Conservation (phyloP, 106 monocot genomes). For the Hemerocallis citrina region DNA sequence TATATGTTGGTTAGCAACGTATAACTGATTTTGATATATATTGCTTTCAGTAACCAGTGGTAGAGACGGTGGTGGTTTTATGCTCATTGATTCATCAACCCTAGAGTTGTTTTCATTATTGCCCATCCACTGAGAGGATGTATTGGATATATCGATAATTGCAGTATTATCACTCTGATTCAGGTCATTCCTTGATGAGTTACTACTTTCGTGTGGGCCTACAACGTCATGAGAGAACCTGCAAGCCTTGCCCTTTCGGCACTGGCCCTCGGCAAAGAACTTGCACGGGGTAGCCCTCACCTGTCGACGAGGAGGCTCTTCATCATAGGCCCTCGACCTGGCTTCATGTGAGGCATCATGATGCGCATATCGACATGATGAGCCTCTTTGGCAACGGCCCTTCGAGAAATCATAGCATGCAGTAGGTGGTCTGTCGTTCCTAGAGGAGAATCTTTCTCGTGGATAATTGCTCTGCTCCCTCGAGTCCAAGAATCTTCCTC, state of each 20-base stretch:
- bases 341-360: constrained; percentile 37
- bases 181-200: neutral
- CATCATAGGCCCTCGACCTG: constrained; percentile 22
- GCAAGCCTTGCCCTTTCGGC: constrained; percentile 58
- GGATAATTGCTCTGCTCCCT: constrained; percentile 16
- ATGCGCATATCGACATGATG: constrained; percentile 52
- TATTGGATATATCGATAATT: neutral
- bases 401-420: constrained; percentile 43
- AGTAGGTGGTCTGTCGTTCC: constrained; percentile 11
- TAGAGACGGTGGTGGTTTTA: constrained; percentile 1
- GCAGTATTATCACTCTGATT: constrained; percentile 7
- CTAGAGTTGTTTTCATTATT: neutral
- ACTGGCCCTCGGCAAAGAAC: constrained; percentile 64
- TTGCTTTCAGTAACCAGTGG: constrained; percentile 1
- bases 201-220: constrained; percentile 23
- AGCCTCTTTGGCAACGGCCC: constrained; percentile 65
- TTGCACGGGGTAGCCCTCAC: constrained; percentile 46
- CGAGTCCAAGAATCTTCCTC: constrained; percentile 12
- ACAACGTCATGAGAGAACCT: constrained; percentile 45
- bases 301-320: constrained; percentile 16
- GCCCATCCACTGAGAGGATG: constrained; percentile 8
- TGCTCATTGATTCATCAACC: constrained; percentile 2
- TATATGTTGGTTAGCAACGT: constrained; percentile 1
- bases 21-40: neutral
- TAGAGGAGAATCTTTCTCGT: constrained; percentile 22